Evolutionary conservation across 495 filamentous ascomycete species (phyloP).

Genomic region (Penicillium macrosclerotiorum): DNA sequence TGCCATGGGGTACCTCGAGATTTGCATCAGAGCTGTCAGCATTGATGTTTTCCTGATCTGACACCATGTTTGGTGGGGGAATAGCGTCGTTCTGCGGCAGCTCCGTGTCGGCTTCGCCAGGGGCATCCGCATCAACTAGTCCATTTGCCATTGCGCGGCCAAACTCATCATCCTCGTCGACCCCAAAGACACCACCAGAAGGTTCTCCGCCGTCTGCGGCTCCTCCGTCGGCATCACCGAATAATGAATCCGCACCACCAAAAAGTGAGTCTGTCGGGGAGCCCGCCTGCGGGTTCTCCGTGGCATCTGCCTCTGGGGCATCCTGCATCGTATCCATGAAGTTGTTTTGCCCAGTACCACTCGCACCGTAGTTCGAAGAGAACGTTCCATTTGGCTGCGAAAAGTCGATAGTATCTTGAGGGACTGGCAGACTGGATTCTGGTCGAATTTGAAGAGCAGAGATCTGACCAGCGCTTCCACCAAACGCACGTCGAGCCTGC

Average conservation of each 20-base stretch:
- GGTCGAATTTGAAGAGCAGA: conserved; percentile 84
- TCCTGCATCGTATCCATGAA: conserved; percentile 48
- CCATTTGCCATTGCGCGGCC: conserved; percentile 72
- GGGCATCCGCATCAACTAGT: conserved; percentile 35
- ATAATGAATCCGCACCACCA: conserved; percentile 68
- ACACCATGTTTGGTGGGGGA: conserved; percentile 7
- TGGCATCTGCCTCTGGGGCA: conserved; percentile 32
- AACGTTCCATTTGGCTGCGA: conserved; percentile 63
- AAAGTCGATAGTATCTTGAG: conserved; percentile 62
- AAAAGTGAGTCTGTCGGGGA: conserved; percentile 73
- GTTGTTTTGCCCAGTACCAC: conserved; percentile 38
- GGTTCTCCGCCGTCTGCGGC: conserved; percentile 55
- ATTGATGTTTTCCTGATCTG: conserved; percentile 11
- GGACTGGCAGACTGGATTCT: conserved; percentile 69
- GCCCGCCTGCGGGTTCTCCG: conserved; percentile 45
- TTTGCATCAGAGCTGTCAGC: conserved; percentile 10
- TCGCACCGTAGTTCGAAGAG: conserved; percentile 54
- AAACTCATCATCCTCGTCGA: conserved; percentile 86
- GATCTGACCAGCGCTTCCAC: conserved; percentile 77
- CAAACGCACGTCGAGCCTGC: conserved; percentile 68
- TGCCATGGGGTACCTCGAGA: conserved; percentile 10
- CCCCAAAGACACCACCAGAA: conserved; percentile 60
- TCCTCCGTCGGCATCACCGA: conserved; percentile 63
- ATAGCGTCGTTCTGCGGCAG: conserved; percentile 22
- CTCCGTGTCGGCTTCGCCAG: conserved; percentile 31